Evolutionary conservation across 768 basidiomycete species (phyloP), one percentile per base, ranked within the genome.

Genomic region (Mycena leptocephala): DNA sequence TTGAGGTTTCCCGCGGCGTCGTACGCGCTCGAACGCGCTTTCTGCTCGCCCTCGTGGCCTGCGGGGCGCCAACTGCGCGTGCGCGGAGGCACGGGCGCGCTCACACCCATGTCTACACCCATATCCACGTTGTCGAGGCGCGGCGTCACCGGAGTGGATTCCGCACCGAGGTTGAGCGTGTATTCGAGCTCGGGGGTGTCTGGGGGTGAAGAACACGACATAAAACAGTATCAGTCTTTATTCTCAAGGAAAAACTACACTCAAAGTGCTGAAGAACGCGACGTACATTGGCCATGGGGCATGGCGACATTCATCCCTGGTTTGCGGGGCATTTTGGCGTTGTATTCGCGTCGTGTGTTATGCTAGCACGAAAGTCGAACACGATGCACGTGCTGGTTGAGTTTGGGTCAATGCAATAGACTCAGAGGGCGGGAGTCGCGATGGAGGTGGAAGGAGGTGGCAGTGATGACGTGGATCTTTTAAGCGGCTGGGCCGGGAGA

Each of bases 171-270:
- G 61, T 77, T 24, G 0, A 77, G 32, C 18, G 67, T 37, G 56
- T 77, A 77, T 30, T 77, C 76, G 32, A 77, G 13, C n/a, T 77
- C 76, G 46, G 76, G 75, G 41, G 32, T 51, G 24, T 76, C 75
- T 76, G 48, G 18, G 46, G 18, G 20, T n/a, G 14, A 48, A 20
- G 46, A 14, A 39, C 4, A 51, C 9, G 7, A 28, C 1, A 24
- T 55, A n/a, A n/a, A 26, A 24, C 2, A n/a, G 26, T 13, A 55
- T 28, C 13, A 55, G 24, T 55, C 3, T 8, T 24, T 11, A 8
- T 39, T 39, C 14, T 39, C 37, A 10, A 55, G 53, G 10, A 4
- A 55, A 55, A 55, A 14, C n/a, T n/a, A n/a, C n/a, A n/a, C n/a
- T n/a, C n/a, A n/a, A 41, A 18, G 39, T 41, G 18, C 18, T 13